A percentile compares a stretch with the other conserved stretches of the same genome.
Evolutionary conservation across 208 protist genomes (phyloP).

Genomic region (Trypanosoma melophagium): DNA sequence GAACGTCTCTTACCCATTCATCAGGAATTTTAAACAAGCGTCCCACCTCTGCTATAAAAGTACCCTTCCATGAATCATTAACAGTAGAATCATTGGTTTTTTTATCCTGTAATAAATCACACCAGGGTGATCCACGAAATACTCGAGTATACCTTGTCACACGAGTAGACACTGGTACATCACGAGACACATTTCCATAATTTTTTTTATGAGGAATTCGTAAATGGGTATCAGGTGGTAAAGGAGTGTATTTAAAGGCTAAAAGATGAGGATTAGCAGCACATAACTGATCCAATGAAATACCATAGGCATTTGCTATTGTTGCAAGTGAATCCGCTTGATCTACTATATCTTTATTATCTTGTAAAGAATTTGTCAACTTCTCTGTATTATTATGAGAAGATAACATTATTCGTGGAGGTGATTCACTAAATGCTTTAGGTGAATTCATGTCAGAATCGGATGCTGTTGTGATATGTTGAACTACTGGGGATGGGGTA

Average conservation of each 20-base stretch:
- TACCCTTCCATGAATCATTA: slow-evolving; percentile 15
- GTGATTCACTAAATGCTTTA: too few species aligned
- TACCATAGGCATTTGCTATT: background rate
- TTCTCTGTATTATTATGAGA: background rate
- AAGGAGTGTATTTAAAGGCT: slow-evolving; percentile 5
- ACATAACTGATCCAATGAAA: slow-evolving; percentile 1
- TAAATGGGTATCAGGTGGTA: slow-evolving; percentile 8
- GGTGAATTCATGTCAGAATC: too few species aligned
- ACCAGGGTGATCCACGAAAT: slow-evolving; percentile 24
- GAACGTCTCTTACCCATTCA: slow-evolving; percentile 24
- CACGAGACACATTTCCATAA: background rate
- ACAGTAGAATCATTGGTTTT: background rate
- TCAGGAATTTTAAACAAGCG: slow-evolving; percentile 19
- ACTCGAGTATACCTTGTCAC: slow-evolving; percentile 4
- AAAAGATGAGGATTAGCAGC: slow-evolving; percentile 5
- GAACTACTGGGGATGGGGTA: too few species aligned
- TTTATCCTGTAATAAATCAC: slow-evolving; percentile 13
- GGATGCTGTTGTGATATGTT: too few species aligned
- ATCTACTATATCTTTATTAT: background rate
- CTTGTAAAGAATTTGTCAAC: background rate
- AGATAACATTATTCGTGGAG: background rate
- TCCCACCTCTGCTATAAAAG: slow-evolving; percentile 20
- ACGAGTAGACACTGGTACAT: background rate
- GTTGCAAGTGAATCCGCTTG: slow-evolving; percentile 10
- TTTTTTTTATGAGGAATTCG: background rate